Evolutionary conservation across 2,329 filamentous ascomycete species (phyloP), one percentile per base, ranked within the genome.

Genomic region (Aspergillus pseudoviridinutans): DNA sequence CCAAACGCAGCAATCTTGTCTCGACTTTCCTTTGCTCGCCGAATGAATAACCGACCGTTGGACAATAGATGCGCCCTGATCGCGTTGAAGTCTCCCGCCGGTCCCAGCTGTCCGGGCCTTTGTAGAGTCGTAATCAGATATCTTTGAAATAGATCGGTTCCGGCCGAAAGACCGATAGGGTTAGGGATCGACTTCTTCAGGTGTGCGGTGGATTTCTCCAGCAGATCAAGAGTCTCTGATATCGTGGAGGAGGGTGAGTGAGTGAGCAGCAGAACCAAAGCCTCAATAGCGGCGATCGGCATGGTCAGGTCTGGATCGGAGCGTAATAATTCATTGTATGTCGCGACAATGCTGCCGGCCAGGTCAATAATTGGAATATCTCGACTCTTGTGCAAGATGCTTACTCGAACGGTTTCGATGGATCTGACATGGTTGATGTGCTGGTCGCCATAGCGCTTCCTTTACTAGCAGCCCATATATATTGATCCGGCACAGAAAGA

Each of bases 61-160:
- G 86, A 86, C 53, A 97, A 81, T 28, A 97, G 82, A 76, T 97
- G 91, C 68, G 87, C 86, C 62, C 90, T 84, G 56, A 96, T 89
- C 52, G 88, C 85, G 61, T 92, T 89, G 74, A 97, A 97, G 70
- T 89, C 87, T n/a, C 80, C 82, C 9, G 76, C 76, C 1, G 81
- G 78, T 24, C 80, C 80, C 6, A 80, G 71, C 62, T 79, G 64
- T 27, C 82, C 66, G 17, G 83, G 79, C 60, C 81, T 75, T 71
- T 87, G 83, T 66, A 88, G 74, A 22, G 83, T 91, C 56, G 87
- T 86, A 68, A 96, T 88, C 66, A 99, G 85, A 76, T 96, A 97
- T 72, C 93, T 89, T 73, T 94, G 90, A 80, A 99, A 97, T 58
- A 97, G 86, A 74, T 97, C 92, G 59, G 92, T 96, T 68, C 94